Conservation (phyloP, 805 yeast species). For the Blastobotrys peoriensis region DNA sequence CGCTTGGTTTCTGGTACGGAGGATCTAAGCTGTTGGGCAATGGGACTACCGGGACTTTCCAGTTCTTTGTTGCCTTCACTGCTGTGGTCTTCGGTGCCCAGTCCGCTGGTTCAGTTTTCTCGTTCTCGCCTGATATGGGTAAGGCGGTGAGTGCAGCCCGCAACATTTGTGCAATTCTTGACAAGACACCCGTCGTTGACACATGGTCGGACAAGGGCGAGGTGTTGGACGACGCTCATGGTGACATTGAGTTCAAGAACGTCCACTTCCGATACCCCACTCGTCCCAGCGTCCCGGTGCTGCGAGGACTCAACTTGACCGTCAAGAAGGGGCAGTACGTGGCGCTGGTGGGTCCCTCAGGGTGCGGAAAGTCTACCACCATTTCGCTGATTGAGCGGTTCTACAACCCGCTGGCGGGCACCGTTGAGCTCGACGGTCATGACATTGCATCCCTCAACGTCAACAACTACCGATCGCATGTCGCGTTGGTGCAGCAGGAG, state of each 20-base stretch:
- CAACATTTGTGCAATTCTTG: constrained; percentile 29
- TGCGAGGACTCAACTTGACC: constrained; percentile 44
- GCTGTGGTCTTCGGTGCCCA: constrained; percentile 36
- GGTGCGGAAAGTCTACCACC: constrained; percentile 56
- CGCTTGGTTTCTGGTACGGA: constrained; percentile 41
- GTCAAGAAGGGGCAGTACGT: constrained; percentile 47
- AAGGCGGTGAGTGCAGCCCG: constrained; percentile 35
- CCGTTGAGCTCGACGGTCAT: constrained; percentile 45
- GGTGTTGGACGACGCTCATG: constrained; percentile 33
- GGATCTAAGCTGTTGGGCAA: constrained; percentile 28
- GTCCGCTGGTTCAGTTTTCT: constrained; percentile 35
- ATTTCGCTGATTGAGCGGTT: constrained; percentile 46
- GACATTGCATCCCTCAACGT: constrained; percentile 44
- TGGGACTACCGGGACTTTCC: constrained; percentile 25
- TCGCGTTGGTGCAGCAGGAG: constrained; percentile 60
- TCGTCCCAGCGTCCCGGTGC: constrained; percentile 44
- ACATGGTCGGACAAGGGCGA: constrained; percentile 26
- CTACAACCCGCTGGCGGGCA: constrained; percentile 44
- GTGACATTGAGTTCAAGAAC: constrained; percentile 47
- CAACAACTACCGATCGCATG: constrained; percentile 42
- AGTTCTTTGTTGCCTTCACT: constrained; percentile 35
- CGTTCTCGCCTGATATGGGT: constrained; percentile 38
- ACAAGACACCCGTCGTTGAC: constrained; percentile 30
- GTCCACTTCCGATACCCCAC: constrained; percentile 63
- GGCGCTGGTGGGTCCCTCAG: constrained; percentile 64